Conservation (phyloP, 1,284 basidiomycete genomes). For the Naganishia cerealis region DNA sequence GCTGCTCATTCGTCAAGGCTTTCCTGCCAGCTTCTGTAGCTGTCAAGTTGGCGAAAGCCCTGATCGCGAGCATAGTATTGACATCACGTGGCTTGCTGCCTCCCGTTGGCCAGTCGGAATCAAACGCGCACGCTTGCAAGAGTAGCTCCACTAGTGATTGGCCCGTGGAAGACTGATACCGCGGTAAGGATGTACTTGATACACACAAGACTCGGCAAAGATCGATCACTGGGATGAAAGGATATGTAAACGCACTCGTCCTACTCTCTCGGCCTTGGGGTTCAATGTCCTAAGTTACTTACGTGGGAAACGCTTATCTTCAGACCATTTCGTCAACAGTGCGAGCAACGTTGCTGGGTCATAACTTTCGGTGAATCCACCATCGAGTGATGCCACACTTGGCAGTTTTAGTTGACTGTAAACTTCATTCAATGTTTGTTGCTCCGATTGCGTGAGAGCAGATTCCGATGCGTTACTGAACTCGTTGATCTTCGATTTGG, state of each 20-base stretch:
- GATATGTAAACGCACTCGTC: conserved; percentile 16
- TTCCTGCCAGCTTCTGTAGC: conserved; percentile 55
- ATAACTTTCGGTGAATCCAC: conserved; percentile 44
- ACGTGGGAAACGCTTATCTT: conserved; percentile 79
- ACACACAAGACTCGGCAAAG: conserved; percentile 75
- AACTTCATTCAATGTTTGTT: conserved; percentile 62
- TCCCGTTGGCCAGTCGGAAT: conserved; percentile 55
- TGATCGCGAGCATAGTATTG: conserved; percentile 78
- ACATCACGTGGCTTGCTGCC: conserved; percentile 71
- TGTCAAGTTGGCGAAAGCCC: conserved; percentile 78
- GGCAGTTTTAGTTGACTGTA: conserved; percentile 65
- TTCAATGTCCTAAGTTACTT: conserved; percentile 42
- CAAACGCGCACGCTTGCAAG: conserved; percentile 71
- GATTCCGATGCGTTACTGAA: conserved; percentile 58
- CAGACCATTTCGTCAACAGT: conserved; percentile 76
- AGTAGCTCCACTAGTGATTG: conserved; percentile 64
- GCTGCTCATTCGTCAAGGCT: conserved; percentile 59
- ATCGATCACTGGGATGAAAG: conserved; percentile 70
- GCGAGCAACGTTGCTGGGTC: conserved; percentile 67
- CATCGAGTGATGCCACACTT: conserved; percentile 53
- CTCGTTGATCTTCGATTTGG: conserved; percentile 78
- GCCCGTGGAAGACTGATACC: conserved; percentile 58
- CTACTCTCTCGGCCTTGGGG: background rate
- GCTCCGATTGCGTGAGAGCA: conserved; percentile 69
- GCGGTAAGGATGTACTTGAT: conserved; percentile 59